Evolutionary conservation across 768 basidiomycete species (phyloP), one percentile per base, ranked within the genome.

Genomic region (Fomitopsis pulvina): DNA sequence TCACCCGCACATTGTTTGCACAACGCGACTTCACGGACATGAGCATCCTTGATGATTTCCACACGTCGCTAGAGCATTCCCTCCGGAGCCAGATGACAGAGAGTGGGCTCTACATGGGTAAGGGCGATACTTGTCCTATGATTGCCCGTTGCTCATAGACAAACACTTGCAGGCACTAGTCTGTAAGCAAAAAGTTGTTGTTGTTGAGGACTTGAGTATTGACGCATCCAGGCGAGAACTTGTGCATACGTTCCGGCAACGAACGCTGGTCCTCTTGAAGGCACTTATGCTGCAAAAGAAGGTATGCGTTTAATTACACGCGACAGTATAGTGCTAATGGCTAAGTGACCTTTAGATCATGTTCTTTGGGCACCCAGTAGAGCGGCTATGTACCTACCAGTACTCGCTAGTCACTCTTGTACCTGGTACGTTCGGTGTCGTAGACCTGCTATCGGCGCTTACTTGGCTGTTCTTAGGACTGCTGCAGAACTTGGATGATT

Each of bases 301-400:
- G 72, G 94, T 93, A 58, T 49, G 74, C 57, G 5, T n/a, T 10
- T 7, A 25, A 27, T 43, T 18, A 28, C 41, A 16, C 30, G 22
- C 10, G 51, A 32, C 45, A 58, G 16, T 50, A 46, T 59, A 37
- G 39, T 12, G n/a, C 61, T 16, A 20, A 21, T 39, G 22, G 16
- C 37, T n/a, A 21, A 4, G 18, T 5, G 2, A 24, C 6, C 29
- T 26, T 10, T n/a, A 95, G 92, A 87, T 98, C 51, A 87, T 98
- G 84, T 94, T 99, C 66, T 96, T 80, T 60, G 94, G 94, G 5
- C 91, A 95, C 61, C 95, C 95, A 0, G 95, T 98, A 2, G 96
- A 99, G 67, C 83, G 84, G 41, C 70, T 99, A 18, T 97, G 95
- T 70, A 97, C 93, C 22, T 97, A 92, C 62, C 96, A 99, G 65